Conservation (phyloP, 2,329 filamentous ascomycete genomes). For the Aspergillus versicolor region DNA sequence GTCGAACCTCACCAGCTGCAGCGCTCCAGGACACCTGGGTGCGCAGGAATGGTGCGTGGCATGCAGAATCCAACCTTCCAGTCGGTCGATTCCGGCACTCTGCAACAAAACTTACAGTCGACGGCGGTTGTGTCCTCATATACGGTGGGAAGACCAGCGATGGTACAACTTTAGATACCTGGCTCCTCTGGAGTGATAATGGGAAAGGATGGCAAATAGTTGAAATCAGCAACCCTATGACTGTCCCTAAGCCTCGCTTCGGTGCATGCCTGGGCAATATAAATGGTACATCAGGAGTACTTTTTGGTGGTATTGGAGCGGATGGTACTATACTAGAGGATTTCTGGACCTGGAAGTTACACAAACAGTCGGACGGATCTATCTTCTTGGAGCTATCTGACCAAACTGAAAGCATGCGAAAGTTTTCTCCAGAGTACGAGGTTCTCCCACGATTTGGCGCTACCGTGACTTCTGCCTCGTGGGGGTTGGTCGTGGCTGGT, state of each 20-base stretch:
- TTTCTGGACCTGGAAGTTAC: slow-evolving; percentile 64
- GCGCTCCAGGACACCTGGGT: slow-evolving; percentile 75
- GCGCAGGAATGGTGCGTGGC: slow-evolving; percentile 63
- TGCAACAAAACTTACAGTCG: slow-evolving; percentile 49
- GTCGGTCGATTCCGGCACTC: slow-evolving; percentile 74
- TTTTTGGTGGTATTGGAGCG: slow-evolving; percentile 69
- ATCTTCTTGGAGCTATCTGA: slow-evolving; percentile 27
- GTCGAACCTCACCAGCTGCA: slow-evolving; percentile 71
- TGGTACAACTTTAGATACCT: slow-evolving; percentile 51
- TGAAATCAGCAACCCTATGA: slow-evolving; percentile 24
- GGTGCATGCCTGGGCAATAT: slow-evolving; percentile 51
- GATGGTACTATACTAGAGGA: slow-evolving; percentile 64
- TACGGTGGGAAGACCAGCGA: slow-evolving; percentile 61
- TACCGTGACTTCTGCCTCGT: slow-evolving; percentile 46
- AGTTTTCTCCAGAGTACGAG: slow-evolving; percentile 27
- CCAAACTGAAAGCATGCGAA: slow-evolving; percentile 23
- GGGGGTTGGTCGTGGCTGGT: slow-evolving; percentile 53
- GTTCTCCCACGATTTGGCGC: slow-evolving; percentile 52
- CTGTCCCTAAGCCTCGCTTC: slow-evolving; percentile 52
- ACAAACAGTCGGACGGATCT: slow-evolving; percentile 36
- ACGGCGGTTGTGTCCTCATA: slow-evolving; percentile 52
- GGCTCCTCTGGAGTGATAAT: slow-evolving; percentile 54
- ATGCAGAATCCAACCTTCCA: slow-evolving; percentile 64
- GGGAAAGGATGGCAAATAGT: slow-evolving; percentile 53
- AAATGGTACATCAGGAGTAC: slow-evolving; percentile 55